Base-by-base conservation (phyloP, 164 flowering plant genomes). In the Macadamia integrifolia region DNA sequence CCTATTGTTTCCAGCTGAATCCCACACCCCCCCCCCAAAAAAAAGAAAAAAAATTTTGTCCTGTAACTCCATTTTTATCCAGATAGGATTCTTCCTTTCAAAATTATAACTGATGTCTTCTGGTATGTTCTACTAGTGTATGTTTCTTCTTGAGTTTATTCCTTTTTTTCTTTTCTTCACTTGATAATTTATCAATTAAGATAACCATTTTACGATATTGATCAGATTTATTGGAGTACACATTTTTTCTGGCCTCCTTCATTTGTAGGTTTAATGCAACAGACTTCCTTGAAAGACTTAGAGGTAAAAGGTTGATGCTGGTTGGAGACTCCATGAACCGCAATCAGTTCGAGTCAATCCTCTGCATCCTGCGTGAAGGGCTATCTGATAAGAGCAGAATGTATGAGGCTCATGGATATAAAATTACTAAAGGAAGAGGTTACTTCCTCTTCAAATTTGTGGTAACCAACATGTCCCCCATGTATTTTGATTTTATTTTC, bases 261-360 rank as follows among this genome's bases (percentile, higher is more conserved):
- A 60, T 69, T 71, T 53, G 72, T 80, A 93, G 98, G 87, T 89
- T 89, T 74, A 88, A 87, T 82, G 92, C 91, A 57, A 81, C 90
- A 71, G 93, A 87, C 82, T 89, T 91, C 76, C 80, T 94, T 88
- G 81, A 61, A 80, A 87, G 86, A 71, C 72, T 94, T n/a, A 84
- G 92, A 68, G 96, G 95, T 73, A 94, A 90, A 79, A 83, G 83
- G 80, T 75, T 94, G 70, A 80, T 90, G 91, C 85, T 91, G 56
- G 91, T 94, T 67, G 98, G 98, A 63, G 98, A 94, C 69, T 94
- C 98, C 44, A 86, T 94, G 96, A 94, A 91, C 81, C 80, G 98
- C 5, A 94, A 91, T 74, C 97, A 91, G 83, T 94, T 87, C 76
- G 98, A 91, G 79, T 94, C 98, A 12, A 78, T 94, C 14, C 79